These are phyloP conservation scores for Pseudogymnoascus sp. DNA, from an alignment of 2,329 filamentous ascomycete genomes.

Conservation along the genomic window DNA sequence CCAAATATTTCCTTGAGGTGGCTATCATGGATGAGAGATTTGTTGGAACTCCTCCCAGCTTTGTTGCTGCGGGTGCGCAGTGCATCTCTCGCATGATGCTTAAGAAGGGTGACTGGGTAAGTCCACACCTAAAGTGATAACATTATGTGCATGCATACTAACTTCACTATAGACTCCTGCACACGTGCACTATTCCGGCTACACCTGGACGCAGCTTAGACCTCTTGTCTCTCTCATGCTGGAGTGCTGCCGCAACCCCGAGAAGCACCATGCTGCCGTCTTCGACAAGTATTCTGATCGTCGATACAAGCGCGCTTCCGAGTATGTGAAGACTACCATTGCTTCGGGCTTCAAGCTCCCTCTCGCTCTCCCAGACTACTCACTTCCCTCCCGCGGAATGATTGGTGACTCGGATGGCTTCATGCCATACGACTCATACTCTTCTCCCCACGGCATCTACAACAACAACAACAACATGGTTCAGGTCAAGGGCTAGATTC, in stretches of 20 bases:
- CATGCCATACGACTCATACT: constrained; percentile 17
- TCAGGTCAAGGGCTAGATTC: constrained; percentile 21
- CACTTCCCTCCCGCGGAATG: constrained; percentile 21
- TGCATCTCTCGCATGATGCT: constrained; percentile 84
- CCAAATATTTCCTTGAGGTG: constrained; percentile 96
- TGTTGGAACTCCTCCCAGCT: constrained; percentile 83
- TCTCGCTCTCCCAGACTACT: constrained; percentile 13
- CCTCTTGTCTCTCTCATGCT: constrained; percentile 69
- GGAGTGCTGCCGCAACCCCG: constrained; percentile 77
- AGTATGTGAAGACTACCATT: constrained; percentile 70
- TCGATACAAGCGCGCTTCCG: constrained; percentile 75
- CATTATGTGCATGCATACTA: constrained; percentile 23
- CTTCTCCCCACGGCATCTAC: background rate
- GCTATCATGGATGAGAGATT: constrained; percentile 98
- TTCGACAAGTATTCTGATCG: constrained; percentile 88
- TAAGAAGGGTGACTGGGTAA: constrained; percentile 87
- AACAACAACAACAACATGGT: constrained; percentile 21
- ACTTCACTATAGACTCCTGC: constrained; percentile 58
- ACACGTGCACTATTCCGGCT: constrained; percentile 89
- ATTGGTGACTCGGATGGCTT: constrained; percentile 18
- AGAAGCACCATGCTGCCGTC: constrained; percentile 75
- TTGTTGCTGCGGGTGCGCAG: constrained; percentile 81
- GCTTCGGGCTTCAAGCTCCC: constrained; percentile 46
- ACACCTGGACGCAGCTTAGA: constrained; percentile 77
- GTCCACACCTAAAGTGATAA: constrained; percentile 28